phyloP scores from a whole-genome alignment of 1,284 basidiomycete species.

The Entoloma clypeatum region DNA sequence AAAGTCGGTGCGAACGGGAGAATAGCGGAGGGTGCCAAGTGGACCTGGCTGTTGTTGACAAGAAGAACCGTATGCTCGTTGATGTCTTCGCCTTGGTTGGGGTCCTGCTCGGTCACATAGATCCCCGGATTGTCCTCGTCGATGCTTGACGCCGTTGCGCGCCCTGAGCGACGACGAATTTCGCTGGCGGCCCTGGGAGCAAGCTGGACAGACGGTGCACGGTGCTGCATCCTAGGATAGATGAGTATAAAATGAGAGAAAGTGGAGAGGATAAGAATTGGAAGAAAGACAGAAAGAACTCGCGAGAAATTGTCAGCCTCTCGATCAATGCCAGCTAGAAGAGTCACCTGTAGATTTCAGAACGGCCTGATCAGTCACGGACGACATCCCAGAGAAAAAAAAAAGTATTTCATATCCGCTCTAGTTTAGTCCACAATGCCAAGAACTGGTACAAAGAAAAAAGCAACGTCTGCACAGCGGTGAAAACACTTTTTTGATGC shows the following conservation, averaged over 20 bases:
- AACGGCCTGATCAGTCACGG: background rate
- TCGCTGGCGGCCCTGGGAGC: slow-evolving; percentile 4
- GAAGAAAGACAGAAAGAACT: background rate
- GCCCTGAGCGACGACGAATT: slow-evolving; percentile 18
- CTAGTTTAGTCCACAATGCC: slow-evolving; percentile 15
- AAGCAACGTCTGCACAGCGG: slow-evolving; percentile 12
- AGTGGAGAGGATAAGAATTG: background rate
- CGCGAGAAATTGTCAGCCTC: slow-evolving; percentile 8
- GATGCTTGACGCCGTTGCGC: background rate
- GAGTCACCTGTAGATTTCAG: background rate
- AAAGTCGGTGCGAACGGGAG: slow-evolving; percentile 7
- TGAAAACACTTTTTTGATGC: too few relatives aligned
- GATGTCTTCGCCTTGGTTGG: slow-evolving; percentile 6
- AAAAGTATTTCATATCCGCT: slow-evolving; percentile 4
- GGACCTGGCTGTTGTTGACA: background rate
- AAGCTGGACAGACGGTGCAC: slow-evolving; percentile 8
- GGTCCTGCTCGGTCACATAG: background rate
- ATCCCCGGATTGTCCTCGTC: background rate
- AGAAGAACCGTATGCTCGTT: slow-evolving; percentile 7
- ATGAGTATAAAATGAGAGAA: background rate
- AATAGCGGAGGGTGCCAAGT: background rate
- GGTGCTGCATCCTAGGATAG: slow-evolving; percentile 11
- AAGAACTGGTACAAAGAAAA: slow-evolving; percentile 18
- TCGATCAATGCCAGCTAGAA: too few relatives aligned
- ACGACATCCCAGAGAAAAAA: background rate